These are phyloP conservation scores for Camellia granthamiana DNA, from an alignment of 148 eudicot species.

Conservation along the genomic window DNA sequence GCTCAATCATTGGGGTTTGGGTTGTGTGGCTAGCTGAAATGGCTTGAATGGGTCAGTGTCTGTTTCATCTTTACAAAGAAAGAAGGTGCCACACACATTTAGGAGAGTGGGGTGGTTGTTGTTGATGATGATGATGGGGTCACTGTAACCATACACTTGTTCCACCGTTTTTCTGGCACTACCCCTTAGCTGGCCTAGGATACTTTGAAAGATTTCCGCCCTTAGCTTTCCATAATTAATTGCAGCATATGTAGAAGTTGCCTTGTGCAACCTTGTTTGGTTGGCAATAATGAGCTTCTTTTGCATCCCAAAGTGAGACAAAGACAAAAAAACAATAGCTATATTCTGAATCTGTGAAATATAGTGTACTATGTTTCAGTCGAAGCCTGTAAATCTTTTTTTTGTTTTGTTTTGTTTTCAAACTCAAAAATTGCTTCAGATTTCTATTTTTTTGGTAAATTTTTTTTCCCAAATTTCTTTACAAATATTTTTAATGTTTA, in stretches of 20 bases:
- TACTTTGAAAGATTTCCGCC: neutral
- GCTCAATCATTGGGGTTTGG: slow-evolving; percentile 6
- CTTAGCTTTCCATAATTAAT: neutral
- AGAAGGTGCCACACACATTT: slow-evolving; percentile 1
- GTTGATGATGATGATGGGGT: too few species aligned
- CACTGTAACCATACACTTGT: neutral
- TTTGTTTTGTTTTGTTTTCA: too few species aligned
- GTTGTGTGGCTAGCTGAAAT: neutral
- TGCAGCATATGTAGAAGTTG: neutral
- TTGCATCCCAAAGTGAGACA: neutral
- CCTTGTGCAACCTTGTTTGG: neutral
- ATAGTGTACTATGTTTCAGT: too few species aligned
- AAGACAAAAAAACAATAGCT: neutral
- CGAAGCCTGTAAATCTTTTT: too few species aligned
- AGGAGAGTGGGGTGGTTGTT: neutral
- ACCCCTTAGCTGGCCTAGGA: neutral
- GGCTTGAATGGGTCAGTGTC: neutral
- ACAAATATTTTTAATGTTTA: too few species aligned
- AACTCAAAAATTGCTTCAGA: too few species aligned
- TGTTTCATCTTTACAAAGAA: neutral
- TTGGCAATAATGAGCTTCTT: neutral
- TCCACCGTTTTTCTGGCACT: neutral
- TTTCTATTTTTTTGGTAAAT: too few species aligned
- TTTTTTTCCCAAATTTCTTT: too few species aligned
- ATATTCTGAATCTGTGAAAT: neutral